These are phyloP conservation scores for Verticillium zaregamsianum DNA, from an alignment of 2,329 filamentous ascomycete species.

Conservation along the genomic window DNA sequence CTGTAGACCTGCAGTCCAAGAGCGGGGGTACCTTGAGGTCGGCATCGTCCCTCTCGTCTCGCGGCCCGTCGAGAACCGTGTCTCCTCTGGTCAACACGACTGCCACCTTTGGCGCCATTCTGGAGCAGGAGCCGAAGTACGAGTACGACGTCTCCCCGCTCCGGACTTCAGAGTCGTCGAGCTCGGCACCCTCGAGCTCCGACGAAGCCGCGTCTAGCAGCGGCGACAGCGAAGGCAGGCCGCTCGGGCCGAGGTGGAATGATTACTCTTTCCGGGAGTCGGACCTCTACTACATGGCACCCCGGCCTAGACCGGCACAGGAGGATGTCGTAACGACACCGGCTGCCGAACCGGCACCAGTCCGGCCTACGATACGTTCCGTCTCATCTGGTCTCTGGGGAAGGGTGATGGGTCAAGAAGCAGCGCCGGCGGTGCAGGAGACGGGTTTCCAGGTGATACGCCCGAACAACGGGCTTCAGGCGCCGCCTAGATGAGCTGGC, in stretches of 20 bases:
- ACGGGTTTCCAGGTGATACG: background rate
- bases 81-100: background rate
- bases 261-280: constrained; percentile 32
- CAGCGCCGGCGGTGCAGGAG: background rate
- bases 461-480: background rate
- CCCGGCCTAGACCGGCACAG: background rate
- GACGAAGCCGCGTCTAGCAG: constrained; percentile 1
- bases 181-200: background rate
- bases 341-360: background rate
- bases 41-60: background rate
- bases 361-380: background rate
- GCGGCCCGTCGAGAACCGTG: background rate
- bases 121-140: constrained; percentile 1
- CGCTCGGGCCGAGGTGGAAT: constrained; percentile 19
- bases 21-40: background rate
- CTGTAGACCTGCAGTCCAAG: background rate
- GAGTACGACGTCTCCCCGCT: constrained; percentile 1
- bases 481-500: no score
- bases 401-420: background rate
- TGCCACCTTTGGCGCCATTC: background rate
- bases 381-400: background rate
- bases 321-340: background rate
- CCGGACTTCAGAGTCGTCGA: background rate
- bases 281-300: constrained; percentile 24
- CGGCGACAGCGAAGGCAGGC: background rate